These are phyloP conservation scores for Tolypocladium guangdongense DNA, from an alignment of 2,329 filamentous ascomycete genomes.

Conservation along the genomic window DNA sequence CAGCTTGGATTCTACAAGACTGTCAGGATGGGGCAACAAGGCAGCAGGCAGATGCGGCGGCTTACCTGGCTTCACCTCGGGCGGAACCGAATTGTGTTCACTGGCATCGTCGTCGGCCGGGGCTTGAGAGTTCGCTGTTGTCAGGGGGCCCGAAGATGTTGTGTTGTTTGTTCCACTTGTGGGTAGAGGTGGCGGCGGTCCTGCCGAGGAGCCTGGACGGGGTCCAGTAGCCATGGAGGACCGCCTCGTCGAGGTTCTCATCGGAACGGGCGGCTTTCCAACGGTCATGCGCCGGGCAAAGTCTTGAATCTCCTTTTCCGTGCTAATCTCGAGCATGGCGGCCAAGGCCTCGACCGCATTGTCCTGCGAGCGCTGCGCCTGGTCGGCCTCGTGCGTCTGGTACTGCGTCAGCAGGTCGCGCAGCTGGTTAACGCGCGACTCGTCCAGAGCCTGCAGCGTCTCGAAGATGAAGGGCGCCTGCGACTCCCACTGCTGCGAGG, in stretches of 20 bases:
- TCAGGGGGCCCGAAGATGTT: neutral
- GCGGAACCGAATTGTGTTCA: constrained; percentile 27
- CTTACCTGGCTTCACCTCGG: constrained; percentile 26
- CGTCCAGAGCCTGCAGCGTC: constrained; percentile 80
- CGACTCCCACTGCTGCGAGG: constrained; percentile 81
- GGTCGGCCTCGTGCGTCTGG: constrained; percentile 84
- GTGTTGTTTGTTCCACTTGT: neutral
- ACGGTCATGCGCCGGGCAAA: constrained; percentile 41
- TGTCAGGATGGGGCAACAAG: constrained; percentile 10
- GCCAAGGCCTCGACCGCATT: constrained; percentile 73
- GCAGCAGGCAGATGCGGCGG: neutral
- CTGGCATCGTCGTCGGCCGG: constrained; percentile 23
- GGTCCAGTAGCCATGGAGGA: constrained; percentile 21
- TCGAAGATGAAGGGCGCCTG: constrained; percentile 94
- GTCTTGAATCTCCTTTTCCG: constrained; percentile 72
- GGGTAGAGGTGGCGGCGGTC: constrained; percentile 1
- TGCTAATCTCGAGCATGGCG: constrained; percentile 75
- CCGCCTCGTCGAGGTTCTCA: constrained; percentile 29
- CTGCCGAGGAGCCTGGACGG: neutral
- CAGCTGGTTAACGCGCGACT: constrained; percentile 78
- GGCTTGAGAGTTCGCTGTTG: neutral
- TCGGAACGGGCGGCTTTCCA: constrained; percentile 26
- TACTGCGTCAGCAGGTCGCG: constrained; percentile 87
- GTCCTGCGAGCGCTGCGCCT: constrained; percentile 63
- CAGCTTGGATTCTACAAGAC: constrained; percentile 37